Conservation (phyloP, 192 early-diverging fungal genomes). For the Backusella luteola region DNA sequence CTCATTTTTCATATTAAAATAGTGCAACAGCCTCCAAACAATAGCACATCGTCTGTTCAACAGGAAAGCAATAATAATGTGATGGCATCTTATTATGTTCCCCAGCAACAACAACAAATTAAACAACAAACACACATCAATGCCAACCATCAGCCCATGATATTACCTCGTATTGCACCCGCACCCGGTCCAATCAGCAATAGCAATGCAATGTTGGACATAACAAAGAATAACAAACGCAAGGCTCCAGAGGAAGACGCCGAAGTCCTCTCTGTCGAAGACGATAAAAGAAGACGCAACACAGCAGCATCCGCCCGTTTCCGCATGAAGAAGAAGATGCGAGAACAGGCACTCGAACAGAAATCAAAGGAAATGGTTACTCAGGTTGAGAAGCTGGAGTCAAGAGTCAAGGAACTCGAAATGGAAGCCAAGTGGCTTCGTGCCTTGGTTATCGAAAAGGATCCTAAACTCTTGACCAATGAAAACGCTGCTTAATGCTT, state of each 20-base stretch:
- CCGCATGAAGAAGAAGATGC: constrained; percentile 90
- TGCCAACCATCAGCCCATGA: neutral
- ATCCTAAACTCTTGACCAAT: constrained; percentile 19
- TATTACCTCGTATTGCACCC: constrained; percentile 28
- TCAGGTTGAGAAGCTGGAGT: constrained; percentile 75
- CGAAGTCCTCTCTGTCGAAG: constrained; percentile 48
- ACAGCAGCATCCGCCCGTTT: constrained; percentile 95
- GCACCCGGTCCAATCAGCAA: neutral
- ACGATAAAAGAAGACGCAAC: constrained; percentile 92
- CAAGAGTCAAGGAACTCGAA: constrained; percentile 79
- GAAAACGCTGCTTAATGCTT: neutral
- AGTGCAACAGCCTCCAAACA: constrained; percentile 1
- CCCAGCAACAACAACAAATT: neutral
- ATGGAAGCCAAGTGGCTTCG: constrained; percentile 91
- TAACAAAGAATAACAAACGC: neutral
- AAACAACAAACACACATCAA: neutral
- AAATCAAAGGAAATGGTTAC: constrained; percentile 80
- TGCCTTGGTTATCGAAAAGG: constrained; percentile 34
- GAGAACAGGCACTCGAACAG: constrained; percentile 83
- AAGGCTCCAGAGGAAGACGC: neutral
- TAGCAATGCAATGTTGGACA: neutral
- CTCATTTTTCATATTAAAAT: neutral
- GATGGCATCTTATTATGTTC: neutral
- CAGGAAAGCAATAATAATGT: constrained; percentile 1
- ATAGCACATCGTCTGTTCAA: neutral